Conservation (phyloP, 352 stramenopile species). For the Globisporangium okanoganense region DNA sequence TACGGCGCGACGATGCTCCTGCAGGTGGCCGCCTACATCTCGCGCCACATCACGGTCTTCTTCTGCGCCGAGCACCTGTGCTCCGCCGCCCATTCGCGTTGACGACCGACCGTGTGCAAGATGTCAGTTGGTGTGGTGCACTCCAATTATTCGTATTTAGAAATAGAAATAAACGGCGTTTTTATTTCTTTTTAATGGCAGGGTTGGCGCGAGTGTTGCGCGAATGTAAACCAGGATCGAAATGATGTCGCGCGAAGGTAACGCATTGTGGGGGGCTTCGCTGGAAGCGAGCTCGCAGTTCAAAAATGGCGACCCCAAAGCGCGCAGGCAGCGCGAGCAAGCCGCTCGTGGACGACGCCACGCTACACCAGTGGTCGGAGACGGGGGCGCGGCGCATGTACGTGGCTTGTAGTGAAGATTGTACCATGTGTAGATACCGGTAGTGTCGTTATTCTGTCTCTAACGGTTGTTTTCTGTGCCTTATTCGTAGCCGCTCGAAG, state of each 20-base stretch:
- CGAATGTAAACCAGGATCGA: too few relatives aligned
- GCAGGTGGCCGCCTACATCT: slow-evolving; percentile 51
- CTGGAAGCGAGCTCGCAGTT: not conserved
- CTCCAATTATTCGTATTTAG: not conserved
- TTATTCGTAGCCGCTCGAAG: slow-evolving; percentile 27
- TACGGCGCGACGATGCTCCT: slow-evolving; percentile 50
- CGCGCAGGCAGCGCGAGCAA: slow-evolving; percentile 19
- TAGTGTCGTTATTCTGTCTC: not conserved
- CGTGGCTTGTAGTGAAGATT: not conserved
- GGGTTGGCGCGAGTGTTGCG: too few relatives aligned
- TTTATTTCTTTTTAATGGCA: too few relatives aligned
- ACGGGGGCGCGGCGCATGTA: slow-evolving; percentile 53
- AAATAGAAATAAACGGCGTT: not conserved
- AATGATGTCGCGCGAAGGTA: not conserved
- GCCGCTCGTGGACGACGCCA: slow-evolving; percentile 48
- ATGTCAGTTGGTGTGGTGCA: not conserved
- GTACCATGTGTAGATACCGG: not conserved
- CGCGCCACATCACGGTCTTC: slow-evolving; percentile 59
- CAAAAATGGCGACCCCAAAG: slow-evolving; percentile 24
- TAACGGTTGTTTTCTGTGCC: not conserved
- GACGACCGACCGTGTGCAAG: not conserved
- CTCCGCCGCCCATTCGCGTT: slow-evolving; percentile 18
- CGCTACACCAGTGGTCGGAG: slow-evolving; percentile 64
- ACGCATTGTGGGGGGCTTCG: not conserved
- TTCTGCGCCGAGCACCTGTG: slow-evolving; percentile 70